Conservation (phyloP, 73 alveolate genomes). For the Tetrahymena malaccensis region DNA sequence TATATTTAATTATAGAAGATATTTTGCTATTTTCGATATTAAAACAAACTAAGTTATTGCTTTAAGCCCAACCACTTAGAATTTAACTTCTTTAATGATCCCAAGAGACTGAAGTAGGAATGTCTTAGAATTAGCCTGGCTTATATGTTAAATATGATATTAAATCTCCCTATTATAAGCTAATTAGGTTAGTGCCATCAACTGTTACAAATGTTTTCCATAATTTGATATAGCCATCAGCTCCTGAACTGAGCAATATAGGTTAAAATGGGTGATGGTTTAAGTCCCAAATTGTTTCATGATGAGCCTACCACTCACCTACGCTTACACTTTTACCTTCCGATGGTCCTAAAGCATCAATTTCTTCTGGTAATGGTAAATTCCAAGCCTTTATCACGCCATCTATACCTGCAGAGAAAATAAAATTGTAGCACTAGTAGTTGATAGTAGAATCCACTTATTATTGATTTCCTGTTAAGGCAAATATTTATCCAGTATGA, state of each 20-base stretch:
- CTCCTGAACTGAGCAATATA: slow-evolving; percentile 33
- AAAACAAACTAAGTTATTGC: slow-evolving; percentile 7
- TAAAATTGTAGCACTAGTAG: slow-evolving; percentile 17
- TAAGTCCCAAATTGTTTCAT: slow-evolving; percentile 52
- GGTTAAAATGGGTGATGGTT: slow-evolving; percentile 50
- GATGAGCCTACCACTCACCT: slow-evolving; percentile 52
- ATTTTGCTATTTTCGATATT: slow-evolving; percentile 23
- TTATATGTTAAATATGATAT: slow-evolving; percentile 2
- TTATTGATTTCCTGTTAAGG: slow-evolving; percentile 45
- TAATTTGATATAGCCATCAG: slow-evolving; percentile 57
- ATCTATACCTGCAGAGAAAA: slow-evolving; percentile 70
- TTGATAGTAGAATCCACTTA: slow-evolving; percentile 24
- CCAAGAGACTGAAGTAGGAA: slow-evolving; percentile 36
- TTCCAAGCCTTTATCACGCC: slow-evolving; percentile 51
- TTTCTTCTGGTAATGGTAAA: not conserved
- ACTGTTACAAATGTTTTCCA: slow-evolving; percentile 49
- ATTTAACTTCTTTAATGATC: slow-evolving; percentile 1
- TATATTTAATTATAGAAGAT: slow-evolving; percentile 3
- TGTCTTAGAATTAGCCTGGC: slow-evolving; percentile 31
- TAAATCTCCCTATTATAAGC: not conserved
- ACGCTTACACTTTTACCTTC: slow-evolving; percentile 21
- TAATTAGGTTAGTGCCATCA: not conserved
- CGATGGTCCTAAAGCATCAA: not conserved
- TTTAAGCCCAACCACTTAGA: slow-evolving; percentile 27
- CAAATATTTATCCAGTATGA: not conserved